Evolutionary conservation across 2,329 filamentous ascomycete genomes (phyloP).

Genomic region (Alternaria brassicicola): DNA sequence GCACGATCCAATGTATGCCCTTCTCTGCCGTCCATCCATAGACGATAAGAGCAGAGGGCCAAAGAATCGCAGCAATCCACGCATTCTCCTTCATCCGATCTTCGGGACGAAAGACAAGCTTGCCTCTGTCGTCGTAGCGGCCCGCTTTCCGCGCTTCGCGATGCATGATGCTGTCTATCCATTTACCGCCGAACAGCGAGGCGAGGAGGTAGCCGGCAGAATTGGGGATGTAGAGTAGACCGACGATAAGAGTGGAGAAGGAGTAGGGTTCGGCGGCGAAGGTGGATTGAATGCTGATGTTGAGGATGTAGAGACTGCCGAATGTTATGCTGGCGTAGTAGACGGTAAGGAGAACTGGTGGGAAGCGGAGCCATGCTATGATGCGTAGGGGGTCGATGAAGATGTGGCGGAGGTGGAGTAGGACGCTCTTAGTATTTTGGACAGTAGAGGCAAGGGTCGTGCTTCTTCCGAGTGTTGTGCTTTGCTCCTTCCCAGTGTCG

Average conservation of each 20-base stretch:
- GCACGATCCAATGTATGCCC: constrained; percentile 42
- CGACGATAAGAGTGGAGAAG: constrained; percentile 46
- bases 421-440: constrained; percentile 37
- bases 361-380: constrained; percentile 47
- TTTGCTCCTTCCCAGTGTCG: constrained; percentile 13
- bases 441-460: constrained; percentile 45
- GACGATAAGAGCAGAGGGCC: constrained; percentile 46
- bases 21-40: constrained; percentile 48
- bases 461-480: constrained; percentile 31
- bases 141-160: constrained; percentile 48
- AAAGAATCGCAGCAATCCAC: constrained; percentile 46
- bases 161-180: constrained; percentile 51
- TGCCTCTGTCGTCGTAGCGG: constrained; percentile 45
- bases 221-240: constrained; percentile 49
- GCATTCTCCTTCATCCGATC: constrained; percentile 52
- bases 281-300: constrained; percentile 48
- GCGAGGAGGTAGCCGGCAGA: constrained; percentile 46
- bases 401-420: constrained; percentile 40
- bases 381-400: constrained; percentile 50
- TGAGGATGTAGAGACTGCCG: constrained; percentile 49
- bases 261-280: constrained; percentile 44
- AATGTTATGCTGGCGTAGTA: constrained; percentile 51
- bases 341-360: constrained; percentile 47
- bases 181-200: constrained; percentile 46
- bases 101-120: constrained; percentile 44